phyloP scores from a whole-genome alignment of 2,329 filamentous ascomycete species.

The Talaromyces rugulosus region DNA sequence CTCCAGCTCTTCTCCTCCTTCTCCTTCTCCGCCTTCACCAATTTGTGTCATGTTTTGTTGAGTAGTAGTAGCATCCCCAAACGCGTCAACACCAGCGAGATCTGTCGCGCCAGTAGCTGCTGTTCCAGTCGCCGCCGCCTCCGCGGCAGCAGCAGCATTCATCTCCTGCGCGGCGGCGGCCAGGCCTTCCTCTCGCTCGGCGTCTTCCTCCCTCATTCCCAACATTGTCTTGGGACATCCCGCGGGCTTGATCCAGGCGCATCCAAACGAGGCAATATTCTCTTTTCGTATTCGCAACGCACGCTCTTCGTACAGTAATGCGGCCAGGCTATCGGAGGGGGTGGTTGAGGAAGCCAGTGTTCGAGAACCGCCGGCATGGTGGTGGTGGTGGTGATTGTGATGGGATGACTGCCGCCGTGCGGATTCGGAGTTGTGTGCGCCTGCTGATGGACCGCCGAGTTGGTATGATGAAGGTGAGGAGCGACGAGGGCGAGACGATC shows the following conservation, averaged over 20 bases:
- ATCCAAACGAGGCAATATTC: constrained; percentile 82
- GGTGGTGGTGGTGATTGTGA: constrained; percentile 17
- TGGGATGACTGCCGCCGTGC: background rate
- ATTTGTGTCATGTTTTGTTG: background rate
- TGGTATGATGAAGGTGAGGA: constrained; percentile 14
- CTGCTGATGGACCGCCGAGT: background rate
- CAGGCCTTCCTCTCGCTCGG: constrained; percentile 82
- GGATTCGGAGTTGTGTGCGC: background rate
- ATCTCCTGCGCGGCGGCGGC: constrained; percentile 71
- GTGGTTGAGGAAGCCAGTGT: constrained; percentile 42
- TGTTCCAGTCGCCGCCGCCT: background rate
- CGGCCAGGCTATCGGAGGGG: constrained; percentile 61
- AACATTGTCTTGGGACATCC: constrained; percentile 86
- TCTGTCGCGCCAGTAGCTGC: background rate
- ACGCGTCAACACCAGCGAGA: constrained; percentile 58
- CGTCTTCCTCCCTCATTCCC: constrained; percentile 82
- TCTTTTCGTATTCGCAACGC: constrained; percentile 70
- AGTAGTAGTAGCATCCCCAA: constrained; percentile 51
- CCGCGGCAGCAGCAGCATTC: constrained; percentile 56
- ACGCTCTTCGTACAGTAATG: constrained; percentile 72
- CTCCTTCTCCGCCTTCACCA: constrained; percentile 42
- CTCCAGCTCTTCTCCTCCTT: constrained; percentile 35
- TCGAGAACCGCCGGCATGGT: constrained; percentile 18
- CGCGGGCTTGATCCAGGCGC: constrained; percentile 83
- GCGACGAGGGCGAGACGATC: constrained; percentile 53